Conservation (phyloP, 2,329 filamentous ascomycete species). For the Amauroascus niger region DNA sequence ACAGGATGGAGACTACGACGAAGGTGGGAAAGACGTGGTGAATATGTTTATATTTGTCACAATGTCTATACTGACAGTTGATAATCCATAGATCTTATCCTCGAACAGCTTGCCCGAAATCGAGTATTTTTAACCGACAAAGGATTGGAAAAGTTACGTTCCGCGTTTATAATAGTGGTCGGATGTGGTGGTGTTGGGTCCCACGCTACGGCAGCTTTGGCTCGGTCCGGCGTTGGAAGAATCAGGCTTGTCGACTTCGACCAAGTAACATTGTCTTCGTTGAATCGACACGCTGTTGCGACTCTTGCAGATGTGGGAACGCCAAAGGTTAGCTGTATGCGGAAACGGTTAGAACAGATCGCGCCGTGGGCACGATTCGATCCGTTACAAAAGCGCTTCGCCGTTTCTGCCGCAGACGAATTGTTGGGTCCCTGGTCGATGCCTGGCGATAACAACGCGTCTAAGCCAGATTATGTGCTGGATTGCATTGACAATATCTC, state of each 20-base stretch:
- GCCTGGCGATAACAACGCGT: constrained; percentile 36
- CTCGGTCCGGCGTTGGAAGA: constrained; percentile 78
- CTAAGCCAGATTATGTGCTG: constrained; percentile 72
- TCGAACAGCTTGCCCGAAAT: constrained; percentile 90
- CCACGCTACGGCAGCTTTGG: constrained; percentile 75
- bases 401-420: constrained; percentile 52
- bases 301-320: constrained; percentile 89
- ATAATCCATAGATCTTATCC: constrained; percentile 59
- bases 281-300: constrained; percentile 93
- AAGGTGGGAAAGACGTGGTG: constrained; percentile 36
- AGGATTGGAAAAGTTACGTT: constrained; percentile 68
- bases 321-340: constrained; percentile 79
- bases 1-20: constrained; percentile 54
- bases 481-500: constrained; percentile 99
- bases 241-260: constrained; percentile 92
- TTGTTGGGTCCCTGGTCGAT: constrained; percentile 58
- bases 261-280: constrained; percentile 85
- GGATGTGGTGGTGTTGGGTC: constrained; percentile 93
- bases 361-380: constrained; percentile 90
- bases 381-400: constrained; percentile 73
- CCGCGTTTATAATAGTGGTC: constrained; percentile 77
- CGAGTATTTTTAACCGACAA: constrained; percentile 78
- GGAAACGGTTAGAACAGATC: constrained; percentile 70
- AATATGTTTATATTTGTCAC: not conserved
- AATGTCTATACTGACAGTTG: constrained; percentile 8